Conservation (phyloP, 306 rosid species). For the Lablab purpureus region DNA sequence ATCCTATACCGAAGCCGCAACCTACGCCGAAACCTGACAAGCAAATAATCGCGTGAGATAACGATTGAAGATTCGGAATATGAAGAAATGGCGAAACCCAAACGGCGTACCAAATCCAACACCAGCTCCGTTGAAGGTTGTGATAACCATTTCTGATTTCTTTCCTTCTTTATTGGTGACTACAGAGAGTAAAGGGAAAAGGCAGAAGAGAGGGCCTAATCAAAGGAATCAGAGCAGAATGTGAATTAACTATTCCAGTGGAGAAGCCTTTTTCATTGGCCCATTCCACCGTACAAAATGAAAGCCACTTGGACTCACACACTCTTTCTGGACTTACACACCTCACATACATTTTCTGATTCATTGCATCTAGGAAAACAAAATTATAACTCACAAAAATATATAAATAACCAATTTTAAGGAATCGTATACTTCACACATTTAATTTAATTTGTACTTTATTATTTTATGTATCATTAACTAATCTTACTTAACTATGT, state of each 20-base stretch:
- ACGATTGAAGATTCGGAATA: constrained; percentile 10
- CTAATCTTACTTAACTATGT: too few relatives aligned
- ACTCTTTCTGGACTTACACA: background rate
- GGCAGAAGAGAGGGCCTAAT: background rate
- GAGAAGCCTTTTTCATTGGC: background rate
- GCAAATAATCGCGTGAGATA: background rate
- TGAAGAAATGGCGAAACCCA: background rate
- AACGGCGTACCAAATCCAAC: constrained; percentile 80
- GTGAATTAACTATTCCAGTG: background rate
- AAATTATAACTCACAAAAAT: too few relatives aligned
- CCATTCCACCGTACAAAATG: background rate
- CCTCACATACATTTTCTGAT: too few relatives aligned
- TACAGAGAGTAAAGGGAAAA: background rate
- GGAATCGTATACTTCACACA: too few relatives aligned
- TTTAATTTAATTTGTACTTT: too few relatives aligned
- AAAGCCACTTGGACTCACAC: constrained; percentile 1
- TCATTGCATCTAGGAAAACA: too few relatives aligned
- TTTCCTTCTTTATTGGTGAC: background rate
- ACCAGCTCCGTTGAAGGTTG: constrained; percentile 84
- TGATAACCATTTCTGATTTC: constrained; percentile 68
- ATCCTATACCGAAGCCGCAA: constrained; percentile 95
- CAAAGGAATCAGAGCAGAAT: background rate
- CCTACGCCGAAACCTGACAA: constrained; percentile 88
- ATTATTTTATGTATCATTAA: too few relatives aligned
- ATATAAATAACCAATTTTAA: too few relatives aligned